phyloP scores from a whole-genome alignment of 306 rosid genomes.

The Cucurbita pepo region DNA sequence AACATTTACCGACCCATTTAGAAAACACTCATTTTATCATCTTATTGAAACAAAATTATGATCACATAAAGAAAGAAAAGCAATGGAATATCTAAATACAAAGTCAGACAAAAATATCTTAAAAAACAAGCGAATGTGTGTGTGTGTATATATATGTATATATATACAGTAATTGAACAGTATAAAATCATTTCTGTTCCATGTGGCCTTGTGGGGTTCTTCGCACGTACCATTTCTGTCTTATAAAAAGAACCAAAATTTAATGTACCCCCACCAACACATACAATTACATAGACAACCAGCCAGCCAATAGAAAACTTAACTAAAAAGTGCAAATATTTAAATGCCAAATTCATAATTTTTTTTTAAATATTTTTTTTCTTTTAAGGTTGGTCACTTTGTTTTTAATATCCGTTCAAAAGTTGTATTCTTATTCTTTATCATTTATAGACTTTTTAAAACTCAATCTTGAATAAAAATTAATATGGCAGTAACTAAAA shows the following conservation, averaged over 20 bases:
- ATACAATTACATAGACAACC: neutral
- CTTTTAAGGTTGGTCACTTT: constrained; percentile 11
- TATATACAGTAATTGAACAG: neutral
- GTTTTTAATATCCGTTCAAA: too few relatives aligned
- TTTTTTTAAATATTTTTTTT: neutral
- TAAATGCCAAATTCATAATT: constrained; percentile 7
- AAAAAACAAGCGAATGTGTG: neutral
- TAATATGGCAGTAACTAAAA: too few relatives aligned
- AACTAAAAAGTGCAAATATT: constrained; percentile 9
- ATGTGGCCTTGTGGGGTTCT: constrained; percentile 2
- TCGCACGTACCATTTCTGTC: constrained; percentile 2
- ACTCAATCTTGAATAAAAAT: too few relatives aligned
- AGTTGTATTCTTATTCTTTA: too few relatives aligned
- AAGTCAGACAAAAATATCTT: neutral
- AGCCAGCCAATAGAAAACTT: neutral
- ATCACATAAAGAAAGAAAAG: neutral
- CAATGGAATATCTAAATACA: neutral
- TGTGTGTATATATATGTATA: neutral
- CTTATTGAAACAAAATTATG: neutral
- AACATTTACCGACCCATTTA: neutral
- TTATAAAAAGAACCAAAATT: neutral
- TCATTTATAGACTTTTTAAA: too few relatives aligned
- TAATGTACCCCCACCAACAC: constrained; percentile 5
- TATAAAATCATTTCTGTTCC: neutral
- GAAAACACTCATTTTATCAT: neutral